Evolutionary conservation across 805 yeast genomes (phyloP), one percentile per base, ranked within the genome.

Genomic region (Starmerella roubikii): DNA sequence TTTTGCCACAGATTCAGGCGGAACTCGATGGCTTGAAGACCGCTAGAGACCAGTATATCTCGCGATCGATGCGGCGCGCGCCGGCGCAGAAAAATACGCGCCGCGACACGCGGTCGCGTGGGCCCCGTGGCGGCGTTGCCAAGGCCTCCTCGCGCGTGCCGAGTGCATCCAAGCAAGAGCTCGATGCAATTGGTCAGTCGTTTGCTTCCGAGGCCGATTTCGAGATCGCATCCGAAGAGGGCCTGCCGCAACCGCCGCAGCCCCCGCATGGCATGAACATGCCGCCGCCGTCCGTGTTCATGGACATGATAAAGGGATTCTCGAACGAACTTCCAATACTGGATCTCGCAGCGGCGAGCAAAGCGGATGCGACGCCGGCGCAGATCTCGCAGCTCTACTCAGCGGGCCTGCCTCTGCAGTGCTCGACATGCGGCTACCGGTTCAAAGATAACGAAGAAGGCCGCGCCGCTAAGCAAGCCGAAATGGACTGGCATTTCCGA

Each of bases 401-500:
- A 54, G 72, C 64, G n/a, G 58, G 62, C 21, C 72, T 77, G 50
- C 74, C 91, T 3, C 71, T 79, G 45, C 88, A 84, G 58, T 91
- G 98, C 63, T 72, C 81, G 13, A 75, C 77, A 16, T 91, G 98
- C 62, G 93, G 96, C 19, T 82, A 82, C 56, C 62, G 99, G 46
- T 91, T 84, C 55, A 66, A 72, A 3, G 69, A 70, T 38, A 71
- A 76, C 26, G 62, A 59, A 2, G 70, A 66, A 34, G 93, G 84
- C 13, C 61, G 59, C 28, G 58, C 59, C 5, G 59, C 61, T 34
- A 70, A 71, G 42, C 71, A 76, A 37, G 66, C 72, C 15, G 98
- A 91, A 59, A 62, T 84, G 48, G 98, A 88, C 58, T 88, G 96
- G 96, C 97, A 88, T 64, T 85, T 84, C 64, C 71, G 97, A 51